These are phyloP conservation scores for Fusarium drepaniforme DNA, from an alignment of 2,329 filamentous ascomycete species.

Conservation along the genomic window DNA sequence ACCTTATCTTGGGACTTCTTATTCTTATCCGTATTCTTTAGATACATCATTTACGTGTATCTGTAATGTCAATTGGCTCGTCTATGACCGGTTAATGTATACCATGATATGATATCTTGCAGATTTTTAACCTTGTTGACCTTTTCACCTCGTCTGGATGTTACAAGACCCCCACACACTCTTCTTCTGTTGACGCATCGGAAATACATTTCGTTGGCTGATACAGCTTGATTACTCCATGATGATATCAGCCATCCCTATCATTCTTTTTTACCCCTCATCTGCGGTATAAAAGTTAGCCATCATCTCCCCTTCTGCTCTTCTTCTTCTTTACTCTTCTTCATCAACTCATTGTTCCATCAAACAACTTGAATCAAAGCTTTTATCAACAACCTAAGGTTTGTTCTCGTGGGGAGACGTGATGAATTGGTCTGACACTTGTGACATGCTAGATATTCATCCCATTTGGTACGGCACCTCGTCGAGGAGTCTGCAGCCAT, in stretches of 20 bases:
- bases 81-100: neutral
- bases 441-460: slow-evolving; percentile 39
- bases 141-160: slow-evolving; percentile 3
- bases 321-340: slow-evolving; percentile 11
- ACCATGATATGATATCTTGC: neutral
- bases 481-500: slow-evolving; percentile 43
- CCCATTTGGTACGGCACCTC: slow-evolving; percentile 42
- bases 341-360: slow-evolving; percentile 5
- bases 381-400: slow-evolving; percentile 28
- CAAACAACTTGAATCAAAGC: neutral
- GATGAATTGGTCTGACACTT: slow-evolving; percentile 35
- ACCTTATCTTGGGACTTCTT: neutral
- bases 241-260: slow-evolving; percentile 32
- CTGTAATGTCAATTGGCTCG: neutral
- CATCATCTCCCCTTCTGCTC: neutral
- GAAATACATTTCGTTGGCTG: slow-evolving; percentile 33
- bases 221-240: slow-evolving; percentile 28
- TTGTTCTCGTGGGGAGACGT: slow-evolving; percentile 14
- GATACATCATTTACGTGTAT: neutral
- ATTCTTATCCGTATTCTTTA: neutral
- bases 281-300: slow-evolving; percentile 40
- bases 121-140: neutral
- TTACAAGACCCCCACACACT: slow-evolving; percentile 20
- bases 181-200: slow-evolving; percentile 18
- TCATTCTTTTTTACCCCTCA: slow-evolving; percentile 38